Evolutionary conservation across 768 basidiomycete species (phyloP).

Genomic region (Imleria badia): DNA sequence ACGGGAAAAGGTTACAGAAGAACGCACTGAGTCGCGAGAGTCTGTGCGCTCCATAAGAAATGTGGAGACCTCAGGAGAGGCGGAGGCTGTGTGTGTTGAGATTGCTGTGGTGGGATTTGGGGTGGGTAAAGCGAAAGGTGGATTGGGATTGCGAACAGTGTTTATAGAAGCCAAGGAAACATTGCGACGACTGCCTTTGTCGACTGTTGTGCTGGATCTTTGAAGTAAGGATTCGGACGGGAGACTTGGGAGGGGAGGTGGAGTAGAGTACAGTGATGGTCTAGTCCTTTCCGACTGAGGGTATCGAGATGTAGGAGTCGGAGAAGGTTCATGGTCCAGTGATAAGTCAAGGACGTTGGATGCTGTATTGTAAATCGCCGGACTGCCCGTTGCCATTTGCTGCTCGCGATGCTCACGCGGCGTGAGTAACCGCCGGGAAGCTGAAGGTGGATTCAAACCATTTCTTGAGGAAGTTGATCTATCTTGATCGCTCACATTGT

Average conservation of each 20-base stretch:
- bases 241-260: constrained; percentile 57
- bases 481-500: constrained; percentile 27
- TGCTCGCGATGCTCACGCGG: constrained; percentile 57
- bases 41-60: constrained; percentile 43
- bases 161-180: constrained; percentile 42
- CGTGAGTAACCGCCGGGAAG: constrained; percentile 54
- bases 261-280: constrained; percentile 48
- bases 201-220: constrained; percentile 22
- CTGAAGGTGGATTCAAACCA: constrained; percentile 23
- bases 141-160: constrained; percentile 44
- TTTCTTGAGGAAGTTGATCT: constrained; percentile 25
- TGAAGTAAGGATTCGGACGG: constrained; percentile 53
- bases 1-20: constrained; percentile 63
- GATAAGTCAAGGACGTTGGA: constrained; percentile 32
- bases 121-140: constrained; percentile 50
- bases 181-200: constrained; percentile 38
- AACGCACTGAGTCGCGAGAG: constrained; percentile 45
- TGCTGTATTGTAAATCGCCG: constrained; percentile 19
- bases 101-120: constrained; percentile 66
- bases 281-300: constrained; percentile 41
- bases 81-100: constrained; percentile 63
- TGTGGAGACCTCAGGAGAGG: constrained; percentile 35
- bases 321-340: constrained; percentile 44
- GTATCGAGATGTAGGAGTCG: constrained; percentile 42
- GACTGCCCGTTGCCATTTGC: constrained; percentile 16